Evolutionary conservation across 2,329 filamentous ascomycete species (phyloP), one percentile per base, ranked within the genome.

Genomic region (Bimuria novae-zelandiae): DNA sequence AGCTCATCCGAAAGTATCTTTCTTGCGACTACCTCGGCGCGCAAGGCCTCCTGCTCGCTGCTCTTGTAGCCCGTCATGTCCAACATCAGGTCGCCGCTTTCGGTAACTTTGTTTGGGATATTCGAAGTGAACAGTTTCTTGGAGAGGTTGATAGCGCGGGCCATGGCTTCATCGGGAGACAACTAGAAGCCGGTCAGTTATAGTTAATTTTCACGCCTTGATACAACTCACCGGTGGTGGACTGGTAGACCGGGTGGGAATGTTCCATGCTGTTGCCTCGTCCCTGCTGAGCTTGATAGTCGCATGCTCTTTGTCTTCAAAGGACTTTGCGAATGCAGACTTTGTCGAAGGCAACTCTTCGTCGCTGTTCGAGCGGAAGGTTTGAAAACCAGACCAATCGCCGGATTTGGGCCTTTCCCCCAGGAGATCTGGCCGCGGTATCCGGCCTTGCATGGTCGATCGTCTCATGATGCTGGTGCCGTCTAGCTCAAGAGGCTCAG

Each of bases 61-160:
- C 88, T 90, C 75, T 97, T 97, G 77, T 96, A 97, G 0, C 91
- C 91, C 0, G 92, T 92, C 92, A 99, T 97, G 72, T 99, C 94
- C 47, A 99, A 79, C 92, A 97, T 97, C 50, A 99, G 79, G 74
- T 99, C 94, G 14, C 94, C 94, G 0, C 85, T 89, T 52, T 96
- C 92, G 1, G 89, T 97, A n/a, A 99, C 87, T 60, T 90, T 88
- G 52, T 89, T 94, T 5, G 92, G 91, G 54, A 99, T 97, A 68
- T 97, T 97, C 42, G 89, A 94, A 3, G 86, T 88, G 40, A 90
- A 90, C 2, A 99, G 82, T 71, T 92, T 92, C 70, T 90, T 89
- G 8, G 93, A 96, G 10, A 99, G 80, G 23, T 88, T 86, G 68
- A 89, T 85, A 7, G 94, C 94, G 60, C 94, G 86, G 56, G 90